Evolutionary conservation across 352 stramenopile genomes (phyloP).

Genomic region (Globisporangium apiculatum): DNA sequence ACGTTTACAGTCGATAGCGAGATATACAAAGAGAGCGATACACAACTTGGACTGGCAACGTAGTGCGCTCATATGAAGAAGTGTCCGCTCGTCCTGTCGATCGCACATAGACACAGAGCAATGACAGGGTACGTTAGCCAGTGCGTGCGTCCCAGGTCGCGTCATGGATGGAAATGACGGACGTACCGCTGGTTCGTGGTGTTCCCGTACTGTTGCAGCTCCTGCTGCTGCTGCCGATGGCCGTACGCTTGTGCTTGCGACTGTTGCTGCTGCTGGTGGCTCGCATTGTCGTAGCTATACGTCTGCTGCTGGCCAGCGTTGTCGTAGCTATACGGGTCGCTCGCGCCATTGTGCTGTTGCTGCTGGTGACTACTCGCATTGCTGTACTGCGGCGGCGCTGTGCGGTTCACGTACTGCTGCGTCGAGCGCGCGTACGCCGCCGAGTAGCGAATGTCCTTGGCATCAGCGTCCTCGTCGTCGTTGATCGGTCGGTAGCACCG

Average conservation of each 20-base stretch:
- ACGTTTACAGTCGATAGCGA: too few species aligned
- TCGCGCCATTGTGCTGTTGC: conserved; percentile 14
- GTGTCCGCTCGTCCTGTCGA: too few species aligned
- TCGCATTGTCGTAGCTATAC: conserved; percentile 1
- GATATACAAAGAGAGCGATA: too few species aligned
- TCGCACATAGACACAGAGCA: neutral
- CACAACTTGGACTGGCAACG: too few species aligned
- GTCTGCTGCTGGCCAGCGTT: conserved; percentile 20
- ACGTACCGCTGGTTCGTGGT: conserved; percentile 7
- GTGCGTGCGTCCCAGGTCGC: neutral
- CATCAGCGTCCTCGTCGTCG: conserved; percentile 12
- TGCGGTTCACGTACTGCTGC: neutral
- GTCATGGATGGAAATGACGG: neutral
- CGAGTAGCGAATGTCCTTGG: conserved; percentile 3
- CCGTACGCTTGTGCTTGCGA: too few species aligned
- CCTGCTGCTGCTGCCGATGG: too few species aligned
- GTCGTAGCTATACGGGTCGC: conserved; percentile 10
- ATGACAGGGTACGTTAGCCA: neutral
- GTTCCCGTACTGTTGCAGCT: neutral
- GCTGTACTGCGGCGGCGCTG: conserved; percentile 6
- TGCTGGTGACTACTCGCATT: conserved; percentile 12
- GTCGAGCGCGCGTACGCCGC: conserved; percentile 3
- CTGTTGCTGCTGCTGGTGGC: conserved; percentile 2
- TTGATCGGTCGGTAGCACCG: conserved; percentile 24
- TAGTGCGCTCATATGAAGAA: too few species aligned